Percentiles rank a stretch among this genome's conserved stretches.
Conservation (phyloP, 1,139 yeast genomes). For the Eremothecium sinecaudum region DNA sequence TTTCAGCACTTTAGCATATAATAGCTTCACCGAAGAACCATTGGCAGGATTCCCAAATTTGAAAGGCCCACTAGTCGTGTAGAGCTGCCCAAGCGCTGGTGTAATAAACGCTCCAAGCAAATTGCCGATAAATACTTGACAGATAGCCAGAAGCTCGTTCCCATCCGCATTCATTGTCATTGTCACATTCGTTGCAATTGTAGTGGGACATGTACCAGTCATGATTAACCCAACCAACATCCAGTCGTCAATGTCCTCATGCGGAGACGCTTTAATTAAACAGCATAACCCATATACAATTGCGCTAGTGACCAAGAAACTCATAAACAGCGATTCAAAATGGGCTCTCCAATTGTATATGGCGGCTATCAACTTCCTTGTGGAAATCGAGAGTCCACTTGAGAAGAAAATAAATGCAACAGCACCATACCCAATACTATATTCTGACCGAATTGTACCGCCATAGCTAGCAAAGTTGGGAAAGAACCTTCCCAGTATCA, state of each 20-base stretch:
- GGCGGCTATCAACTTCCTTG: conserved; percentile 50
- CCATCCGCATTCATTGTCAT: conserved; percentile 85
- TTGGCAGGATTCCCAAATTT: conserved; percentile 73
- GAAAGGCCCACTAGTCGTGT: conserved; percentile 46
- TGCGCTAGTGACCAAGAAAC: conserved; percentile 67
- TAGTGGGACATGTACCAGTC: conserved; percentile 82
- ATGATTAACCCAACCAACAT: conserved; percentile 70
- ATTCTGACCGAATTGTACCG: conserved; percentile 65
- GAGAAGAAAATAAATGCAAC: conserved; percentile 77
- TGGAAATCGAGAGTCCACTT: conserved; percentile 69
- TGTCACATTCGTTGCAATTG: conserved; percentile 82
- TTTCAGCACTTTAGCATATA: conserved; percentile 71
- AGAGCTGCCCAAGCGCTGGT: conserved; percentile 75
- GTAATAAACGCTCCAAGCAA: conserved; percentile 77
- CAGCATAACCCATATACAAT: conserved; percentile 66
- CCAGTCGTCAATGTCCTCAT: conserved; percentile 57
- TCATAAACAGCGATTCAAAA: conserved; percentile 52
- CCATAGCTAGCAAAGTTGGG: conserved; percentile 80
- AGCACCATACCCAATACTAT: conserved; percentile 74
- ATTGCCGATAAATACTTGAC: conserved; percentile 82
- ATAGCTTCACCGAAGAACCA: conserved; percentile 43
- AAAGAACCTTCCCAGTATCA: conserved; percentile 65
- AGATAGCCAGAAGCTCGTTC: conserved; percentile 63
- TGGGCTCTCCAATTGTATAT: conserved; percentile 77
- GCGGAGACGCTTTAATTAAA: conserved; percentile 44